A percentile compares a stretch with the other conserved stretches of the same genome.
phyloP scores from a whole-genome alignment of 2,329 filamentous ascomycete genomes.

The Xylariales sp. region DNA sequence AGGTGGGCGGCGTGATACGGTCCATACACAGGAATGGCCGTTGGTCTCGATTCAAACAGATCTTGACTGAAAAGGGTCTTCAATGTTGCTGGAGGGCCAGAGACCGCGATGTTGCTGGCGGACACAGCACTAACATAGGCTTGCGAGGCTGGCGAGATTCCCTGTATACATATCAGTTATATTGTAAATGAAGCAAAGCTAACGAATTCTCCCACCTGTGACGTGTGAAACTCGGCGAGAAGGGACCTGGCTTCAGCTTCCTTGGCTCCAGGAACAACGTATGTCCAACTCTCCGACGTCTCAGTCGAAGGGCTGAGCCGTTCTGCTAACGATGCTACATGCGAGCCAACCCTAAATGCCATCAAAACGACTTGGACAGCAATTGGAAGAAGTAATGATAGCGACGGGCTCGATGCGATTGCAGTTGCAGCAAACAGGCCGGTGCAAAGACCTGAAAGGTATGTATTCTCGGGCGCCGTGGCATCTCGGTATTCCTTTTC shows the following conservation, averaged over 20 bases:
- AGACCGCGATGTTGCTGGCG: conserved; percentile 45
- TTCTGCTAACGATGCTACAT: conserved; percentile 48
- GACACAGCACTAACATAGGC: conserved; percentile 52
- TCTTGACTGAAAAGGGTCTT: conserved; percentile 36
- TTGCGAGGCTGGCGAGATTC: conserved; percentile 38
- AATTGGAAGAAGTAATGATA: conserved; percentile 57
- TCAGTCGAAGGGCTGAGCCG: conserved; percentile 33
- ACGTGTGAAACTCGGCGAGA: conserved; percentile 53
- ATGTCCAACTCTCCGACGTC: conserved; percentile 61
- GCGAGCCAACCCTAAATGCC: conserved; percentile 59
- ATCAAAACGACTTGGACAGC: conserved; percentile 61
- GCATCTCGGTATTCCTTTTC: conserved; percentile 53
- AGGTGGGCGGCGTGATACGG: conserved; percentile 54
- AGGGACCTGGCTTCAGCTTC: conserved; percentile 46
- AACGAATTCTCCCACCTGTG: conserved; percentile 35
- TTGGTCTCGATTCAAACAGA: conserved; percentile 36
- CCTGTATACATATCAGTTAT: conserved; percentile 21
- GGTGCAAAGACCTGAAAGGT: conserved; percentile 62
- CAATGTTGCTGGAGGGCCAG: conserved; percentile 48
- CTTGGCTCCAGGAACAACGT: conserved; percentile 54
- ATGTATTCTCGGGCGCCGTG: conserved; percentile 43
- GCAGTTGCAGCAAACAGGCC: conserved; percentile 66
- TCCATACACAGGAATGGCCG: conserved; percentile 49
- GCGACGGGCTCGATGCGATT: conserved; percentile 57
- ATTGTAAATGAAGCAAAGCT: not conserved